Evolutionary conservation across 495 filamentous ascomycete species (phyloP).

Genomic region (Aspergillus leporis): DNA sequence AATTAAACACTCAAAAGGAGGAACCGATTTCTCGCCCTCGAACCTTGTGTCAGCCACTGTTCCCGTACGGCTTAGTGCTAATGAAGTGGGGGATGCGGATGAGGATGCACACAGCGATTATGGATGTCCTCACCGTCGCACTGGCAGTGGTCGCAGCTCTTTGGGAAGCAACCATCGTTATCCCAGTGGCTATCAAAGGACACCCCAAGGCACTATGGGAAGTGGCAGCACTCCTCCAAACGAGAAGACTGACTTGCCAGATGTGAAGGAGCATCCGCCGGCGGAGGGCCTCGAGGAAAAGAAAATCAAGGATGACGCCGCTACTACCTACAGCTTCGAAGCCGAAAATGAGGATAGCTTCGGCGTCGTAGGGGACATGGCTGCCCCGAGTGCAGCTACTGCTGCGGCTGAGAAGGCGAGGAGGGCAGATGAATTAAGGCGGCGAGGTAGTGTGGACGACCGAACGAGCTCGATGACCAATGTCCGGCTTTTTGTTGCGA

Average conservation of each 20-base stretch:
- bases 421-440: slow-evolving; percentile 71
- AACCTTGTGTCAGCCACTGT: slow-evolving; percentile 77
- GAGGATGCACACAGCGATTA: slow-evolving; percentile 63
- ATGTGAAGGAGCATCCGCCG: slow-evolving; percentile 54
- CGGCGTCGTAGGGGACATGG: slow-evolving; percentile 56
- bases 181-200: slow-evolving; percentile 50
- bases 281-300: slow-evolving; percentile 40
- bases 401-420: slow-evolving; percentile 65
- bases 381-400: slow-evolving; percentile 38
- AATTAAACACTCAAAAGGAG: slow-evolving; percentile 74
- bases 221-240: slow-evolving; percentile 66
- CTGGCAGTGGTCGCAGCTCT: slow-evolving; percentile 78
- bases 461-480: slow-evolving; percentile 80
- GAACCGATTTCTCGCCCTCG: slow-evolving; percentile 69
- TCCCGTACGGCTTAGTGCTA: slow-evolving; percentile 88
- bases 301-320: slow-evolving; percentile 47
- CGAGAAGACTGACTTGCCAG: slow-evolving; percentile 51
- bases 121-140: slow-evolving; percentile 65
- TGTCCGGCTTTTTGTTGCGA: slow-evolving; percentile 87
- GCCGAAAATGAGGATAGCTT: slow-evolving; percentile 58
- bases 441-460: slow-evolving; percentile 93
- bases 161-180: slow-evolving; percentile 66
- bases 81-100: slow-evolving; percentile 85
- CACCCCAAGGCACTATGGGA: slow-evolving; percentile 64
- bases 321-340: slow-evolving; percentile 33